These are phyloP conservation scores for Margaritispora aquatica DNA, from an alignment of 495 filamentous ascomycete genomes.

Conservation along the genomic window DNA sequence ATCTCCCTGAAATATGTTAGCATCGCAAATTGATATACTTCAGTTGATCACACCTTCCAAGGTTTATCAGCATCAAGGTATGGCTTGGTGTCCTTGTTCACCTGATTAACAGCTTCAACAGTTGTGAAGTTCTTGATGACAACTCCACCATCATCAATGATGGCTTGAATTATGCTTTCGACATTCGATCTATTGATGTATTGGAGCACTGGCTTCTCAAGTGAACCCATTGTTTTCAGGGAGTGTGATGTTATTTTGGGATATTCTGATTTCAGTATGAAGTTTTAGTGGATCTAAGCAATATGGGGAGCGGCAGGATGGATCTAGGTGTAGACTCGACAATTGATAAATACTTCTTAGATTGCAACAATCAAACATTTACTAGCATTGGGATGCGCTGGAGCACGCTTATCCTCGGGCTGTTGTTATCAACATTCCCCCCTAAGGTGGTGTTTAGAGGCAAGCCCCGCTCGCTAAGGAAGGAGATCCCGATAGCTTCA, in stretches of 20 bases:
- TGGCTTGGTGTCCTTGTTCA: neutral
- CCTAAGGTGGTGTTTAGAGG: neutral
- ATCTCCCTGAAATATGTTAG: neutral
- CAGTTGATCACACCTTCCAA: neutral
- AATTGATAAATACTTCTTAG: too few species aligned
- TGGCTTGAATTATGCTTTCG: neutral
- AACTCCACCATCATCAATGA: neutral
- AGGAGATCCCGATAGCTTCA: neutral
- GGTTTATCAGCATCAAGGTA: neutral
- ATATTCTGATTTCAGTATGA: neutral
- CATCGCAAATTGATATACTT: neutral
- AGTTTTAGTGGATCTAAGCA: too few species aligned
- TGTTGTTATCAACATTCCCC: neutral
- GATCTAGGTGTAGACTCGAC: too few species aligned
- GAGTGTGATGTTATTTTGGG: neutral
- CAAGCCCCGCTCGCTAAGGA: neutral
- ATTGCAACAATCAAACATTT: too few species aligned
- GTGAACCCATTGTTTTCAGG: neutral
- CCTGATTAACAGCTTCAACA: neutral
- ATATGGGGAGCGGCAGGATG: too few species aligned
- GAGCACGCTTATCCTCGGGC: neutral
- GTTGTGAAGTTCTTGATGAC: slow-evolving; percentile 2
- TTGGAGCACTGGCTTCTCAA: neutral
- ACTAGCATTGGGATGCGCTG: neutral
- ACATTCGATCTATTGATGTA: neutral